phyloP scores from a whole-genome alignment of 345 rosid species.

The Salix dunnii region DNA sequence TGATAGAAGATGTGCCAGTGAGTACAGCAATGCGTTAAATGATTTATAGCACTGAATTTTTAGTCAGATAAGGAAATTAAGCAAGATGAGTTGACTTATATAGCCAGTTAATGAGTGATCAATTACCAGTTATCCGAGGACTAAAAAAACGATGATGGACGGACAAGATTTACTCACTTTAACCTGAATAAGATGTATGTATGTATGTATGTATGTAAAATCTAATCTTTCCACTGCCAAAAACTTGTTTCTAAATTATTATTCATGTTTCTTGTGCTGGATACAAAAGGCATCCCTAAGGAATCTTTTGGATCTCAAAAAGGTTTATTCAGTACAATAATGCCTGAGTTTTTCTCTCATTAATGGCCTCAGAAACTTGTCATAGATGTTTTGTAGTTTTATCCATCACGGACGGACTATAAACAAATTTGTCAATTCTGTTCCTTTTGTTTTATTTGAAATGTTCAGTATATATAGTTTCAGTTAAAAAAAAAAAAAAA shows the following conservation, averaged over 20 bases:
- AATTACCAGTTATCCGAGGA: background rate
- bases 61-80: background rate
- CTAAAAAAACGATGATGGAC: too few relatives aligned
- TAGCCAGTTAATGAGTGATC: background rate
- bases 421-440: too few relatives aligned
- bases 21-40: background rate
- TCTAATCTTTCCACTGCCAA: background rate
- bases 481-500: too few relatives aligned
- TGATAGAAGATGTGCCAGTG: background rate
- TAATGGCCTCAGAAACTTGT: background rate
- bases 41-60: background rate
- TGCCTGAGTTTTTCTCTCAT: background rate
- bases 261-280: background rate
- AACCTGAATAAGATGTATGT: background rate
- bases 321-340: background rate
- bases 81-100: background rate
- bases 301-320: background rate
- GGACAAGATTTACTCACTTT: background rate
- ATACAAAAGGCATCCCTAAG: background rate
- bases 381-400: too few relatives aligned
- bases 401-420: too few relatives aligned
- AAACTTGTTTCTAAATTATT: background rate
- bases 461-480: too few relatives aligned
- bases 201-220: too few relatives aligned
- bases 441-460: too few relatives aligned